Evolutionary conservation across 306 rosid species (phyloP), one percentile per base, ranked within the genome.

Genomic region (Cicer yamashitae): DNA sequence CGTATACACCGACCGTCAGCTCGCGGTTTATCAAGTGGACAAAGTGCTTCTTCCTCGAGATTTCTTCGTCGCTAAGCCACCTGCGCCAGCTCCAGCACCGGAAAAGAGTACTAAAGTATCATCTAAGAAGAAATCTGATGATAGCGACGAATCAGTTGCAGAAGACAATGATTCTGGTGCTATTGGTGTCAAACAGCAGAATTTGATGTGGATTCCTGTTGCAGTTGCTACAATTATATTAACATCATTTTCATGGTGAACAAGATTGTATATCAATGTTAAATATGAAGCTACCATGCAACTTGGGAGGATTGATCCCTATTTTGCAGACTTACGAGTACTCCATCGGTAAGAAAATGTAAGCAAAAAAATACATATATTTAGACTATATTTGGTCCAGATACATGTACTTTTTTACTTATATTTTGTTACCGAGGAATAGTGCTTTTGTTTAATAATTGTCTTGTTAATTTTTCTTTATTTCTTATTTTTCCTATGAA

Each of bases 11-110:
- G 96, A 91, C 66, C 73, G 70, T 40, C 93, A 91, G 67, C 89
- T 91, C 0, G 96, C 90, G 5, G 82, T 91, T 65, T 91, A 91
- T 25, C 87, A 87, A 37, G 81, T 91, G 15, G 93, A 91, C 65
- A 85, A 81, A 62, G 93, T 87, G 54, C 86, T 91, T 48, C 85
- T 84, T 52, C 93, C 96, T 2, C 62, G 86, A 7, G 90, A 86
- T 5, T 80, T 91, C 76, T 87, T 91, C 1, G 84, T 65, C 5
- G 88, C 93, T 1, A 74, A 76, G 63, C 66, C 84, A 8, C 96
- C 93, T 0, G 85, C 91, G 0, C 93, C 90, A 0, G 87, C 90
- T 8, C 90, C 93, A 0, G 78, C 84, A 0, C 90, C 89, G 0
- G 70, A 58, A 13, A 80, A 79, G 84, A 79, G 73, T 38, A 68